Evolutionary conservation across 2,329 filamentous ascomycete species (phyloP).

Genomic region (Teratosphaeria zuluensis): DNA sequence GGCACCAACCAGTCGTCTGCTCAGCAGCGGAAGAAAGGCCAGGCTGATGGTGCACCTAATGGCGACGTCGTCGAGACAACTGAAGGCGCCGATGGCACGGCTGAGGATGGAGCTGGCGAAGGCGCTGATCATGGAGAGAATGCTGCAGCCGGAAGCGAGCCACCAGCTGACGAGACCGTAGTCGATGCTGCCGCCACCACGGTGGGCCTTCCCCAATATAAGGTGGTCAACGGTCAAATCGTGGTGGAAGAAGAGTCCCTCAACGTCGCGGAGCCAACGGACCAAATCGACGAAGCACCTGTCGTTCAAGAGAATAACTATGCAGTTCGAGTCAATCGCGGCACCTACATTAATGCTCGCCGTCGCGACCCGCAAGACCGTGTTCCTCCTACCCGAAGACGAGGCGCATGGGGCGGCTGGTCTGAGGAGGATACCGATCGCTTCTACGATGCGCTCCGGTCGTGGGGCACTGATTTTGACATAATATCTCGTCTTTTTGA

Average conservation of each 20-base stretch:
- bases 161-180: conserved; percentile 5
- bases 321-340: conserved; percentile 59
- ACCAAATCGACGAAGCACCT: conserved; percentile 5
- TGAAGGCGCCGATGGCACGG: conserved; percentile 12
- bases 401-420: conserved; percentile 49
- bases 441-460: conserved; percentile 65
- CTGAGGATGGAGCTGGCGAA: conserved; percentile 3
- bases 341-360: conserved; percentile 57
- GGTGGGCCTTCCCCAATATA: conserved; percentile 29
- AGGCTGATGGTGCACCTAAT: background rate
- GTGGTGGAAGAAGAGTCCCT: conserved; percentile 61
- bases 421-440: conserved; percentile 58
- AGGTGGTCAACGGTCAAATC: conserved; percentile 62
- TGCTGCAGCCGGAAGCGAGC: background rate
- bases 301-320: conserved; percentile 67
- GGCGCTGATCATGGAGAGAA: conserved; percentile 4
- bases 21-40: background rate
- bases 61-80: conserved; percentile 7
- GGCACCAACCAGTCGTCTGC: background rate
- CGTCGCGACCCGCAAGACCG: conserved; percentile 39
- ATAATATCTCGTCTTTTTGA: conserved; percentile 71
- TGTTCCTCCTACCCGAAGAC: conserved; percentile 14
- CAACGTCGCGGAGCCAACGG: conserved; percentile 40
- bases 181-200: conserved; percentile 9
- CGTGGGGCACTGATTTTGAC: conserved; percentile 76